Evolutionary conservation across 495 filamentous ascomycete genomes (phyloP).

Genomic region (Glutinoglossum americanum): DNA sequence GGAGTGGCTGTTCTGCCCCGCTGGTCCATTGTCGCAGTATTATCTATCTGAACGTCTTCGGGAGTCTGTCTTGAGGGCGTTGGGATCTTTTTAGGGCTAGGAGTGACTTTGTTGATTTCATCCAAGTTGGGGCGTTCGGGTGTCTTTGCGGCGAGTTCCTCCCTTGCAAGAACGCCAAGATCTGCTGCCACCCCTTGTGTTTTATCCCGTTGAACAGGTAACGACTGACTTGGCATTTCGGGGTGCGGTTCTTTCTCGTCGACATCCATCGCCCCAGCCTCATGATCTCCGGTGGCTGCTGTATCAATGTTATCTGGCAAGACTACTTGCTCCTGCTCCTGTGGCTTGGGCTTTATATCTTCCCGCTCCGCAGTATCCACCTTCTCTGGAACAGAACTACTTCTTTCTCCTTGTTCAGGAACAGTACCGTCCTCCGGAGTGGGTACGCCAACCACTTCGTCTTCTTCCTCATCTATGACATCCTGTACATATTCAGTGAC

Average conservation of each 20-base stretch:
- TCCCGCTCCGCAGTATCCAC: background rate
- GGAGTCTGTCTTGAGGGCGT: background rate
- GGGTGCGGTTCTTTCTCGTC: background rate
- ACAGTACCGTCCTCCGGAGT: conserved; percentile 10
- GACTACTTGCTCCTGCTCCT: background rate
- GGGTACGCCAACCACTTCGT: conserved; percentile 8
- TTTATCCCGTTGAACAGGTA: background rate
- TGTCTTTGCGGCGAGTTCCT: background rate
- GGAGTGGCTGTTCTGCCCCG: background rate
- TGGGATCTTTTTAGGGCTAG: background rate
- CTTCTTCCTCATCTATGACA: conserved; percentile 7
- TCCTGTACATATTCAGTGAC: conserved; percentile 3
- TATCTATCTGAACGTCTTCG: conserved; percentile 11
- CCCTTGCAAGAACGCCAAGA: background rate
- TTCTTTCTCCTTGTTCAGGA: conserved; percentile 8
- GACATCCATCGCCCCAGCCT: conserved; percentile 3
- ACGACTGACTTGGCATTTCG: background rate
- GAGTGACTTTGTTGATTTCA: background rate
- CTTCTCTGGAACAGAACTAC: background rate
- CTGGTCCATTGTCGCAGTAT: conserved; percentile 3
- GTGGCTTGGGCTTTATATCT: background rate
- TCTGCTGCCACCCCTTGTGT: background rate
- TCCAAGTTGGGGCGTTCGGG: background rate
- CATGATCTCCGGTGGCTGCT: background rate
- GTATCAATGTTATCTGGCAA: background rate